Evolutionary conservation across 2,329 filamentous ascomycete genomes (phyloP).

Genomic region (Diaporthe citriasiana): DNA sequence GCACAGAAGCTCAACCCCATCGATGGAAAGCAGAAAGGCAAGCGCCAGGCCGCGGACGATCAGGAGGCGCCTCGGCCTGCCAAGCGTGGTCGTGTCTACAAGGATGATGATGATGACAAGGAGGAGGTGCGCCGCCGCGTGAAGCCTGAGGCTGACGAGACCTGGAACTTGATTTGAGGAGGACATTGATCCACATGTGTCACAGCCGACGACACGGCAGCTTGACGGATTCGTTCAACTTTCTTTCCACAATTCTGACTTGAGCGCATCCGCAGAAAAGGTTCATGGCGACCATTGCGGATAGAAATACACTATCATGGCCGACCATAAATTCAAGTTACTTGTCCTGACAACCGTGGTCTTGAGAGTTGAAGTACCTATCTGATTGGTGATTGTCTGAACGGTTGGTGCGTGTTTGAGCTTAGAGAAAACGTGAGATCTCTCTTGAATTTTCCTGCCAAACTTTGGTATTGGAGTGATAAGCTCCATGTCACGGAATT

Average conservation of each 20-base stretch:
- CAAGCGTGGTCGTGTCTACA: conserved; percentile 2
- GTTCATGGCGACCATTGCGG: neutral
- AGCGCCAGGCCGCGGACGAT: neutral
- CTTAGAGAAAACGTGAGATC: neutral
- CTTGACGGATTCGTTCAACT: neutral
- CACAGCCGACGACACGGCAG: neutral
- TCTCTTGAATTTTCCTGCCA: neutral
- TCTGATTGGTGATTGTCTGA: neutral
- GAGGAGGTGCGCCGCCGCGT: neutral
- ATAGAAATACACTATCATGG: too few relatives aligned
- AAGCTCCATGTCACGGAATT: neutral
- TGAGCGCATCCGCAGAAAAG: neutral
- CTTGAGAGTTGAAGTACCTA: neutral
- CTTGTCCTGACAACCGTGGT: neutral
- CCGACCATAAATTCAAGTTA: neutral
- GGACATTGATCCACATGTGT: neutral
- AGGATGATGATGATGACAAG: neutral
- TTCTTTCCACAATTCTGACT: neutral
- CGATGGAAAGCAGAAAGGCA: neutral
- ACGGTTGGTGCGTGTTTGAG: neutral
- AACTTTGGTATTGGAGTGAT: neutral
- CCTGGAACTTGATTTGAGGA: neutral
- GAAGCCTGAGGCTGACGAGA: neutral
- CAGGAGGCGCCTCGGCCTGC: neutral
- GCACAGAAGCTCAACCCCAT: neutral